These are phyloP conservation scores for Begonia peltatifolia DNA, from an alignment of 306 rosid genomes.

Conservation along the genomic window DNA sequence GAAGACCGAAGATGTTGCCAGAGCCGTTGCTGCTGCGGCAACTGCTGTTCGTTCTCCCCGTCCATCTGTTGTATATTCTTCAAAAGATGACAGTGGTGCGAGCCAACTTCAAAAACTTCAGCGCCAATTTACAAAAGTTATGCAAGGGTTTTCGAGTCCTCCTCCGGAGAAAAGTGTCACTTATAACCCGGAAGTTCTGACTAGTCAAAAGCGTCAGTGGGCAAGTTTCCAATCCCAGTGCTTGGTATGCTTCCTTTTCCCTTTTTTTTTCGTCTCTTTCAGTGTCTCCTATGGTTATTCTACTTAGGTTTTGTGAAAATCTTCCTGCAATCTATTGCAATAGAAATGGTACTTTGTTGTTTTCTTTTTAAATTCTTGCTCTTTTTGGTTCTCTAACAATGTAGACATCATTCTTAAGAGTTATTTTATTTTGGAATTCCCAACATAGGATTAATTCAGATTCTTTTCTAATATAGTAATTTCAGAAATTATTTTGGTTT, in stretches of 20 bases:
- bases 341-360: no score
- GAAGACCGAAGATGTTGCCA: conserved; percentile 77
- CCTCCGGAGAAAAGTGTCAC: conserved; percentile 38
- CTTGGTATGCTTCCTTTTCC: conserved; percentile 25
- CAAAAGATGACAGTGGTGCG: conserved; percentile 43
- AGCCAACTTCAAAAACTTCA: conserved; percentile 69
- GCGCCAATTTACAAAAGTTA: conserved; percentile 44
- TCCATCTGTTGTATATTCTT: conserved; percentile 70
- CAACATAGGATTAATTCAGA: background rate
- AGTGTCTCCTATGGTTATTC: background rate
- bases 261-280: background rate
- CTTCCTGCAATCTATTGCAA: no score
- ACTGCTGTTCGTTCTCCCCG: conserved; percentile 48
- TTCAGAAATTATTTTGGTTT: background rate
- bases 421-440: background rate
- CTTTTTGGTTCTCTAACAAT: no score
- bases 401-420: background rate
- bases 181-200: conserved; percentile 82
- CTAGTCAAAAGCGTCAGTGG: conserved; percentile 91
- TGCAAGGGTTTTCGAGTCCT: conserved; percentile 68
- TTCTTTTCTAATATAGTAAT: background rate
- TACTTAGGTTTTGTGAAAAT: no score
- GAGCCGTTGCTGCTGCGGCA: conserved; percentile 66
- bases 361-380: no score
- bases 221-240: conserved; percentile 69